Evolutionary conservation across 2,329 filamentous ascomycete genomes (phyloP).

Genomic region (Aureobasidium sp.): DNA sequence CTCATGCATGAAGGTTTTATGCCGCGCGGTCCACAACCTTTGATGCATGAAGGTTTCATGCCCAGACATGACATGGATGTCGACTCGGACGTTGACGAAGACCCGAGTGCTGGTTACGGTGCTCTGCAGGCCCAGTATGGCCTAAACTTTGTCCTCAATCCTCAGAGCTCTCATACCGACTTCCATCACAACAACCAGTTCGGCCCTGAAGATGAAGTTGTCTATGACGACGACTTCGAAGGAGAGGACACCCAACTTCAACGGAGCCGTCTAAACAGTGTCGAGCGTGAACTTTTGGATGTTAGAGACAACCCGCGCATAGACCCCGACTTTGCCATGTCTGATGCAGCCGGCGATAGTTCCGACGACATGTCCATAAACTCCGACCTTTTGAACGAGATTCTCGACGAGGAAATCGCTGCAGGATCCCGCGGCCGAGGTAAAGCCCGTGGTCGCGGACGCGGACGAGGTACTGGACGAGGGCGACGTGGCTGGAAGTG

Average conservation of each 20-base stretch:
- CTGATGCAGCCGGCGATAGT: slow-evolving; percentile 21
- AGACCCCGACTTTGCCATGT: slow-evolving; percentile 29
- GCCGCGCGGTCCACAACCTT: slow-evolving; percentile 22
- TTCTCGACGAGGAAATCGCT: slow-evolving; percentile 8
- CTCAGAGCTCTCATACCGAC: slow-evolving; percentile 13
- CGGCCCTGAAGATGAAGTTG: slow-evolving; percentile 21
- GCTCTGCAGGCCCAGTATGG: slow-evolving; percentile 20
- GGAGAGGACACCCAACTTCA: slow-evolving; percentile 18
- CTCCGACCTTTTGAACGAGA: slow-evolving; percentile 13
- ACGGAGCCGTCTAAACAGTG: slow-evolving; percentile 14
- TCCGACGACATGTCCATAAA: slow-evolving; percentile 13
- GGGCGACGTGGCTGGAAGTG: slow-evolving; percentile 24
- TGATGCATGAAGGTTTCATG: slow-evolving; percentile 34
- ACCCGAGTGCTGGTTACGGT: slow-evolving; percentile 17
- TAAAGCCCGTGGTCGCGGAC: slow-evolving; percentile 15
- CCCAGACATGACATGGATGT: slow-evolving; percentile 26
- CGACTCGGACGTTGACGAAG: slow-evolving; percentile 26
- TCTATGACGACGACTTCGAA: slow-evolving; percentile 21
- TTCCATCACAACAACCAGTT: slow-evolving; percentile 16
- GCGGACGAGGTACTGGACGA: slow-evolving; percentile 16
- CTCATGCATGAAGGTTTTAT: slow-evolving; percentile 33
- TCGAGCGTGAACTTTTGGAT: slow-evolving; percentile 22
- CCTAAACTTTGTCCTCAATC: slow-evolving; percentile 13
- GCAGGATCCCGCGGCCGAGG: slow-evolving; percentile 12
- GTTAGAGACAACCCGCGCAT: slow-evolving; percentile 23